These are phyloP conservation scores for Geotrichum carabidarum DNA, from an alignment of 1,139 yeast genomes.

Conservation along the genomic window DNA sequence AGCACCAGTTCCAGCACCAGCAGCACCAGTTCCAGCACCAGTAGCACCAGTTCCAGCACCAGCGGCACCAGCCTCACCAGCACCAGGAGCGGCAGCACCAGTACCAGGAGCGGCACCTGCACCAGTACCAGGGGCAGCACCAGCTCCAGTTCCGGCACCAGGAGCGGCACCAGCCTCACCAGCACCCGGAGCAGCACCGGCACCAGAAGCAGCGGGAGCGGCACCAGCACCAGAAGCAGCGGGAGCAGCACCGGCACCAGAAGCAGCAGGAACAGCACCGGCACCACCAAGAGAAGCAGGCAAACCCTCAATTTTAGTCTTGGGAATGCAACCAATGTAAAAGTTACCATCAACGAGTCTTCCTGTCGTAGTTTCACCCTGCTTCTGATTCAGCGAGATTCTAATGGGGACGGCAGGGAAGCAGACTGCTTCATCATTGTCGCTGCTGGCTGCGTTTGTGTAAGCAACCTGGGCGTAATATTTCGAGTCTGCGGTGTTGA, in stretches of 20 bases:
- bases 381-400: conserved; percentile 15
- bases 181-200: not conserved
- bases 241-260: not conserved
- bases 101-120: not conserved
- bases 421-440: conserved; percentile 14
- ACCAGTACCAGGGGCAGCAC: not conserved
- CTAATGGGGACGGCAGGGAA: conserved; percentile 20
- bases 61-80: too few relatives aligned
- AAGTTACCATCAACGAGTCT: conserved; percentile 19
- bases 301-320: conserved; percentile 7
- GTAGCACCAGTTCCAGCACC: too few relatives aligned
- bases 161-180: not conserved
- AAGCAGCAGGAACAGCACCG: not conserved
- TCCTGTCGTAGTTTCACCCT: conserved; percentile 12
- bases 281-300: conserved; percentile 5
- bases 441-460: conserved; percentile 16
- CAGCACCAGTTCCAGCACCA: too few relatives aligned
- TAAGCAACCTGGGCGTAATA: conserved; percentile 18
- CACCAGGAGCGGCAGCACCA: too few relatives aligned
- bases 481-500: conserved; percentile 17
- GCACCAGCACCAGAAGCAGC: not conserved
- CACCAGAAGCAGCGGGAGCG: not conserved
- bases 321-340: conserved; percentile 19
- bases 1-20: too few relatives aligned
- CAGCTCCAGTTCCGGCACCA: not conserved